A percentile compares a stretch with the other conserved stretches of the same genome.
These are phyloP conservation scores for Rhazya stricta DNA, from an alignment of 257 asterid species.

Conservation along the genomic window DNA sequence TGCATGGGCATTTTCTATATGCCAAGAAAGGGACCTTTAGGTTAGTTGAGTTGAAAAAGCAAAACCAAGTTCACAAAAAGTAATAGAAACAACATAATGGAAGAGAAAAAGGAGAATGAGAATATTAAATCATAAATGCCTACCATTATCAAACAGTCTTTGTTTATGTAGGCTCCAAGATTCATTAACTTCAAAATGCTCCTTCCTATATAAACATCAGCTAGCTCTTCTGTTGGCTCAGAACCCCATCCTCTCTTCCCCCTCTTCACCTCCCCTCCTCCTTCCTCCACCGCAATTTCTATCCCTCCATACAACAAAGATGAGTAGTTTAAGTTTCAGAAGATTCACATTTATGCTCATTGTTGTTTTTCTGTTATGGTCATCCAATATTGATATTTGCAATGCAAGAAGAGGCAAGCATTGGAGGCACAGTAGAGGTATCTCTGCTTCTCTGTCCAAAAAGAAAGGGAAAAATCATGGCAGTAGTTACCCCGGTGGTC, in stretches of 20 bases:
- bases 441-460: conserved; percentile 41
- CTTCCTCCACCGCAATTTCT: conserved; percentile 12
- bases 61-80: conserved; percentile 43
- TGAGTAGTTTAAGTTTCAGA: conserved; percentile 50
- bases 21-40: conserved; percentile 29
- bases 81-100: conserved; percentile 32
- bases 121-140: conserved; percentile 25
- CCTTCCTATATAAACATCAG: conserved; percentile 53
- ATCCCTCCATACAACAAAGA: conserved; percentile 3
- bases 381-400: conserved; percentile 45
- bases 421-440: conserved; percentile 39
- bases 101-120: conserved; percentile 25
- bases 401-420: conserved; percentile 62
- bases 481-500: conserved; percentile 39
- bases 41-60: conserved; percentile 18
- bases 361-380: conserved; percentile 43
- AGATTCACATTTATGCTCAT: conserved; percentile 43
- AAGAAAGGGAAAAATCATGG: conserved; percentile 56
- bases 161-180: conserved; percentile 16
- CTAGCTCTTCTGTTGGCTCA: conserved; percentile 34
- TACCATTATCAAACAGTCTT: conserved; percentile 18
- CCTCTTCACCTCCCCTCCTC: not conserved
- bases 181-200: conserved; percentile 16
- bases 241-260: not conserved
- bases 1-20: conserved; percentile 33